These are phyloP conservation scores for Cystofilobasidium ferigula DNA, from an alignment of 768 basidiomycete species.

Conservation along the genomic window DNA sequence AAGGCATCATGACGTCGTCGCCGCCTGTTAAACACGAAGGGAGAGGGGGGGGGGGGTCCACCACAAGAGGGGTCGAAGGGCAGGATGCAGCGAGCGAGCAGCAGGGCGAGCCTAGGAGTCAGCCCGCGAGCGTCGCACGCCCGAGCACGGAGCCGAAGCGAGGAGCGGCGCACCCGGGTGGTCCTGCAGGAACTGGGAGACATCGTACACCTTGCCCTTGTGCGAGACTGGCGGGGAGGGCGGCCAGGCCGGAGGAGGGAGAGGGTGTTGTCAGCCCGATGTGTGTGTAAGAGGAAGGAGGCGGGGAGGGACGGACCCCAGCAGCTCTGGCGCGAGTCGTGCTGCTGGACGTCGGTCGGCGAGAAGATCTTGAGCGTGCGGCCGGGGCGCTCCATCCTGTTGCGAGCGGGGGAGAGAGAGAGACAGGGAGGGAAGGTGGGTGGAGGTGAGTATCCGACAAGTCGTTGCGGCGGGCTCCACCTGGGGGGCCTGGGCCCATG, in stretches of 20 bases:
- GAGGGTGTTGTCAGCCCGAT: not conserved
- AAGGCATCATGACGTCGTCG: constrained; percentile 72
- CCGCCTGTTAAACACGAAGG: constrained; percentile 64
- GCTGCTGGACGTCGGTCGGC: not conserved
- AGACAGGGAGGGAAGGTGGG: not conserved
- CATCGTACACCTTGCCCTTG: constrained; percentile 76
- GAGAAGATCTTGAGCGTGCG: constrained; percentile 3
- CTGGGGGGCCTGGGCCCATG: too few relatives aligned
- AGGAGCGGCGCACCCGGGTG: constrained; percentile 17
- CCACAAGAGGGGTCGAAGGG: not conserved
- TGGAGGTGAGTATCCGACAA: not conserved
- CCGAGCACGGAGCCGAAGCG: constrained; percentile 2
- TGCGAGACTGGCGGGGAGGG: constrained; percentile 51
- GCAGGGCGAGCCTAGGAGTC: too few relatives aligned
- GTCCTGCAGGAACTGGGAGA: constrained; percentile 43
- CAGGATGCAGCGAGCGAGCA: too few relatives aligned
- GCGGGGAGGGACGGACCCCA: not conserved
- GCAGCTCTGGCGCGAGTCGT: not conserved
- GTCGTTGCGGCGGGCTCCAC: not conserved
- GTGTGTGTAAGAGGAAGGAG: not conserved
- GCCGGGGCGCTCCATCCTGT: not conserved
- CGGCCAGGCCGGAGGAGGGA: not conserved
- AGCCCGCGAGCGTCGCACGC: too few relatives aligned
- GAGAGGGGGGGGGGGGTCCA: too few relatives aligned
- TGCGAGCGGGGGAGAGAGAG: not conserved